Conservation (phyloP, 352 stramenopile species). For the Globisporangium nagaii region DNA sequence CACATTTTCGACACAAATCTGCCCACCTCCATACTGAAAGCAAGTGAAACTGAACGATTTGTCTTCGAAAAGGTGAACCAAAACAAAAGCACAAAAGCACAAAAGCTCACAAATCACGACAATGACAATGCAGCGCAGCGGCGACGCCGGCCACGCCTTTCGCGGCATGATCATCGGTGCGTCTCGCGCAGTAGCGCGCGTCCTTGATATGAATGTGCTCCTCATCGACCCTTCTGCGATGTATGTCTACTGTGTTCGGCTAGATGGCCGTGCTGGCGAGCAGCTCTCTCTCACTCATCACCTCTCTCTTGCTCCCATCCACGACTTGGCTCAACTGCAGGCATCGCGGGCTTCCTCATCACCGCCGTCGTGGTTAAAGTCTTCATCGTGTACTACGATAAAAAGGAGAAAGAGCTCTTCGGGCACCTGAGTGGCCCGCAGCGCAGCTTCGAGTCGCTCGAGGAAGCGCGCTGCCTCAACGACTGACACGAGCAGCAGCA, state of each 20-base stretch:
- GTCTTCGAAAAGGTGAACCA: too few relatives aligned
- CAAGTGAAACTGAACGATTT: too few relatives aligned
- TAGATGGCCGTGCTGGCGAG: too few relatives aligned
- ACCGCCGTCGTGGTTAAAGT: constrained; percentile 7
- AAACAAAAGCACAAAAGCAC: too few relatives aligned
- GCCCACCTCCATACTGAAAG: too few relatives aligned
- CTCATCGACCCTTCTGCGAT: not conserved
- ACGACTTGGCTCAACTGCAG: not conserved
- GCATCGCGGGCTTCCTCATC: not conserved
- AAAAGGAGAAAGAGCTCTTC: constrained; percentile 9
- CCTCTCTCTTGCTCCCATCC: not conserved
- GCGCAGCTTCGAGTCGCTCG: constrained; percentile 4
- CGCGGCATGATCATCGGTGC: not conserved
- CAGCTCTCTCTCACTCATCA: too few relatives aligned
- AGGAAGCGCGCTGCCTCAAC: constrained; percentile 9
- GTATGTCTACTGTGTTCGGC: too few relatives aligned
- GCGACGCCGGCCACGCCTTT: not conserved
- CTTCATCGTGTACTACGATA: constrained; percentile 4
- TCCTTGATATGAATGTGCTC: not conserved
- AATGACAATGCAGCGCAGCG: not conserved
- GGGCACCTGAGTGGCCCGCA: not conserved
- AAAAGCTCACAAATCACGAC: not conserved
- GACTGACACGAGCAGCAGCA: not conserved
- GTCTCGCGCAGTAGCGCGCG: not conserved
- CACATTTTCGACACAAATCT: too few relatives aligned